Conservation (phyloP, 352 stramenopile species). For the Blastocystis sp. region DNA sequence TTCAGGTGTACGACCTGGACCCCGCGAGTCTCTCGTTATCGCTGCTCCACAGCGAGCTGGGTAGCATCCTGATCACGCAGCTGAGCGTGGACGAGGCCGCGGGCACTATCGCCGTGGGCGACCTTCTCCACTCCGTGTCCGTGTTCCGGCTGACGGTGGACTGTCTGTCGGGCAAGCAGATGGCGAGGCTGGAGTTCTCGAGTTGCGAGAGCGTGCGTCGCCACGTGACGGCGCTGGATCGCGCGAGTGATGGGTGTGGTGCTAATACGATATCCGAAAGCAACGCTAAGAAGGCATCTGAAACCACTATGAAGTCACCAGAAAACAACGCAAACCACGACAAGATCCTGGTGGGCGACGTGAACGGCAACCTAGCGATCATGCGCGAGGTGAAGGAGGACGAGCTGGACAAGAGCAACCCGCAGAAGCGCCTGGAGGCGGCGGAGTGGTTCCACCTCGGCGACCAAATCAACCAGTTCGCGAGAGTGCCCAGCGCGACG, state of each 20-base stretch:
- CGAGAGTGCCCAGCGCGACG: not conserved
- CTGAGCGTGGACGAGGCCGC: not conserved
- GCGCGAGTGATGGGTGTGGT: conserved; percentile 31
- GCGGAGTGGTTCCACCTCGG: conserved; percentile 49
- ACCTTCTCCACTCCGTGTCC: conserved; percentile 21
- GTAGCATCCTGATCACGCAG: not conserved
- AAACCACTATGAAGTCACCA: no score
- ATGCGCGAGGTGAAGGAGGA: conserved; percentile 16
- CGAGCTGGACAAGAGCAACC: conserved; percentile 44
- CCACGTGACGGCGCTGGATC: conserved; percentile 29
- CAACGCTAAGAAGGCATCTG: no score
- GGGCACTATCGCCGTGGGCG: conserved; percentile 2
- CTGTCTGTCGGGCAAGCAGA: not conserved
- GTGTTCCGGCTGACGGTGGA: conserved; percentile 19
- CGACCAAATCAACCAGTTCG: conserved; percentile 61
- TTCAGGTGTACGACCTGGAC: conserved; percentile 54
- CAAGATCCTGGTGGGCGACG: conserved; percentile 29
- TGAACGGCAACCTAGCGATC: conserved; percentile 31
- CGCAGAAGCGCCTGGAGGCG: conserved; percentile 6
- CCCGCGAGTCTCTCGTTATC: not conserved
- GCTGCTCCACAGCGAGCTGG: not conserved
- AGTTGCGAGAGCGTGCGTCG: conserved; percentile 4
- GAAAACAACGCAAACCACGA: not conserved
- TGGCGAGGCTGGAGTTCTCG: conserved; percentile 9
- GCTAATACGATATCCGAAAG: no score